Base-by-base conservation (phyloP, 2,329 filamentous ascomycete genomes). In the Dactylellina leptospora region DNA sequence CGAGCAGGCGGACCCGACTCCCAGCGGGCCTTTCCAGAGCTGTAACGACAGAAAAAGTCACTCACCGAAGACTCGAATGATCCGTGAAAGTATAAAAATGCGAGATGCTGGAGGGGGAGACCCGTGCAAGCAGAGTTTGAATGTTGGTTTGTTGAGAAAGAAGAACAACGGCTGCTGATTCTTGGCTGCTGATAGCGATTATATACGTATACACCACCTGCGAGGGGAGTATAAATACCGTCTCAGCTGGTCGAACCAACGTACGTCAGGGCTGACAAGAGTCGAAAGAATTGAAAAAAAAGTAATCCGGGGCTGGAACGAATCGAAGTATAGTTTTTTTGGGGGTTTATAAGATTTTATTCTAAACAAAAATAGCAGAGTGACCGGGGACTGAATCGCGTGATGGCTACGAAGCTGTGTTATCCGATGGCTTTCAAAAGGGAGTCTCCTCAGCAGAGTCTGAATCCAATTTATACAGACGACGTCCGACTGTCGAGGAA, bases 371-470 rank as follows among this genome's bases (percentile, higher is more conserved):
- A 40, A 40, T 40, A 40, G 18, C 13, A 40, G 18, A 40, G 58
- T 71, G 66, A 71, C 51, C 66, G 66, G 66, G 66, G 58, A 71
- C 54, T 71, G 66, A 71, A 58, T 71, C 51, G 59, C 36, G 50
- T 18, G 45, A 50, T 23, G 16, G 18, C 5, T 47, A 63, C 59
- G 59, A 63, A 63, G 59, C 58, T 63, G 44, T 71, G 66, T 71
- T 63, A 71, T 71, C 66, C 66, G 66, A 63, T 71, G 66, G 66
- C 38, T 53, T 71, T 70, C 56, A 18, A 71, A 70, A 58, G 40
- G 58, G 33, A 45, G 25, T 44, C 55, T 27, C 55, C 16, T 61
- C 42, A 10, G 10, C 16, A 25, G 36, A n/a, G n/a, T n/a, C n/a
- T n/a, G n/a, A n/a, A n/a, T n/a, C n/a, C n/a, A n/a, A n/a, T n/a